These are phyloP conservation scores for Colletotrichum melonis DNA, from an alignment of 2,329 filamentous ascomycete genomes.

Conservation along the genomic window DNA sequence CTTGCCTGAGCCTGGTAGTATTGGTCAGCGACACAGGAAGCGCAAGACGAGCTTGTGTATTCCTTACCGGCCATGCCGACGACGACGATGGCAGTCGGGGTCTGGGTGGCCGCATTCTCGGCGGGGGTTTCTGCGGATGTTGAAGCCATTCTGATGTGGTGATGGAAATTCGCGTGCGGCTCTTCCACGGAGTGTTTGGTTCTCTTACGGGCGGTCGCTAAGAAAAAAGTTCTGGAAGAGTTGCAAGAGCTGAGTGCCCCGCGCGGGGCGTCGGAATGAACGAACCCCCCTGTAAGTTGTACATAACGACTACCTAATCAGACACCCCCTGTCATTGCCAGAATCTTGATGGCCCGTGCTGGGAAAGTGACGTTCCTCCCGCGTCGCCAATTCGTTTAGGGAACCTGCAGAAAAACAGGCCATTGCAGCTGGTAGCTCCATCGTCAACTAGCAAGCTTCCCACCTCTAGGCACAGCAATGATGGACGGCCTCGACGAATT, in stretches of 20 bases:
- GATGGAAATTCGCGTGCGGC: conserved; percentile 7
- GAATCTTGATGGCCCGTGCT: conserved; percentile 28
- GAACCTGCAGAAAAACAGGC: not conserved
- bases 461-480: not conserved
- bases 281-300: conserved; percentile 9
- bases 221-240: conserved; percentile 37
- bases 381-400: conserved; percentile 10
- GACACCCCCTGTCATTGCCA: conserved; percentile 1
- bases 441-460: not conserved
- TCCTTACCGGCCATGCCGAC: conserved; percentile 90
- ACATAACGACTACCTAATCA: conserved; percentile 1
- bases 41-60: conserved; percentile 37
- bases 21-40: conserved; percentile 21
- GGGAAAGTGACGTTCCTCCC: conserved; percentile 28
- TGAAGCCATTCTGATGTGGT: conserved; percentile 31
- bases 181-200: not conserved
- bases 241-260: conserved; percentile 34
- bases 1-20: conserved; percentile 84
- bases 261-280: conserved; percentile 32
- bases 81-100: conserved; percentile 86
- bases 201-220: conserved; percentile 1
- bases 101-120: conserved; percentile 48
- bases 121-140: conserved; percentile 38
- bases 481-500: conserved; percentile 77
- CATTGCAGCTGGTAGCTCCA: not conserved